Percentiles rank a stretch among this genome's conserved stretches.
Evolutionary conservation across 2,329 filamentous ascomycete species (phyloP).

Genomic region (Beauveria sp.): DNA sequence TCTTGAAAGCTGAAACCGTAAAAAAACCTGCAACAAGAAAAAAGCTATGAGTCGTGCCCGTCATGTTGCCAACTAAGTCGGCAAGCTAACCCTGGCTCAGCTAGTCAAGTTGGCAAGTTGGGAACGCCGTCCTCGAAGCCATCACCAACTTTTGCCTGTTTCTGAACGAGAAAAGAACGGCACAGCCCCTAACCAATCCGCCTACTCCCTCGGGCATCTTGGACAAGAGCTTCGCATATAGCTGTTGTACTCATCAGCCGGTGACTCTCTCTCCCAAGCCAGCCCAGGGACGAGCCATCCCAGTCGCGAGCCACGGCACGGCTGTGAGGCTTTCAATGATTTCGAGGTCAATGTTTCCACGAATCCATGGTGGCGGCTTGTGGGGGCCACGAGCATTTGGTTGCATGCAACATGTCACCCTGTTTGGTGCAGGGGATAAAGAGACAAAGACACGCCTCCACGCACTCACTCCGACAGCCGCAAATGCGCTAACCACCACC

Average conservation of each 20-base stretch:
- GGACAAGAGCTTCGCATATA: background rate
- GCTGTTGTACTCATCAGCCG: background rate
- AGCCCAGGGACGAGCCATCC: background rate
- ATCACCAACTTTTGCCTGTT: background rate
- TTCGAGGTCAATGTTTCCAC: background rate
- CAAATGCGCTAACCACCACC: background rate
- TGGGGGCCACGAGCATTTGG: background rate
- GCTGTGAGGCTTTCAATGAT: background rate
- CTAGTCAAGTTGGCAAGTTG: too few species aligned
- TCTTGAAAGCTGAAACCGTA: too few species aligned
- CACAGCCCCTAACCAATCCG: background rate
- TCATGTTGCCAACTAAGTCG: too few species aligned
- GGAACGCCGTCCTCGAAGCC: background rate
- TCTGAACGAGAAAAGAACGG: too few species aligned
- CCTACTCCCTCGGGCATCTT: background rate
- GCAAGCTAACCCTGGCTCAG: too few species aligned
- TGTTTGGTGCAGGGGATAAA: background rate
- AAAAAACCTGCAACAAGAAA: too few species aligned
- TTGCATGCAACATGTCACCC: background rate
- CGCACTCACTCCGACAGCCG: background rate
- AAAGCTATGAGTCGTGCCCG: too few species aligned
- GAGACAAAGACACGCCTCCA: background rate
- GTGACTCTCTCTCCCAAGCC: background rate
- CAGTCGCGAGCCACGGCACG: background rate
- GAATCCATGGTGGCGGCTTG: background rate